phyloP scores from a whole-genome alignment of 1,284 basidiomycete genomes.

The Coriolopsis trogii region DNA sequence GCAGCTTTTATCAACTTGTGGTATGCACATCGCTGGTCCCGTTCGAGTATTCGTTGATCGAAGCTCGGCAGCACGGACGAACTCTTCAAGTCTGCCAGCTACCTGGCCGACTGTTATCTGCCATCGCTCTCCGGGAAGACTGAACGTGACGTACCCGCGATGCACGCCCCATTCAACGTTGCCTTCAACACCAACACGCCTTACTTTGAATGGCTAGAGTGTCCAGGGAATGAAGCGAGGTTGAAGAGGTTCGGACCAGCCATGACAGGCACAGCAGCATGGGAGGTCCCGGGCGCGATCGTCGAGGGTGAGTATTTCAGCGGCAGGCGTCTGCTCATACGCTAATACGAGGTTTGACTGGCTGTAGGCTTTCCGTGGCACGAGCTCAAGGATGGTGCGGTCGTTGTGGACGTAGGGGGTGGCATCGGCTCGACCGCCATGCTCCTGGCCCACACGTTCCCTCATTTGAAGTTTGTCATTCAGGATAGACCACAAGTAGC shows the following conservation, averaged over 20 bases:
- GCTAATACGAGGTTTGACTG: background rate
- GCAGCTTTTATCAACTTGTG: conserved; percentile 69
- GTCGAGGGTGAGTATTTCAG: conserved; percentile 40
- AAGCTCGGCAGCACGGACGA: conserved; percentile 61
- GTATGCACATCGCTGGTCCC: conserved; percentile 39
- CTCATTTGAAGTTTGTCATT: conserved; percentile 61
- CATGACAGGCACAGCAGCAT: conserved; percentile 67
- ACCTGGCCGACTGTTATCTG: conserved; percentile 62
- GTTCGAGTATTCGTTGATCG: background rate
- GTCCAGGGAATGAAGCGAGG: conserved; percentile 38
- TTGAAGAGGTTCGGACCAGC: conserved; percentile 69
- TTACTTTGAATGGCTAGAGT: conserved; percentile 44
- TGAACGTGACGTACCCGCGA: conserved; percentile 14
- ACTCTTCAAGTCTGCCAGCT: conserved; percentile 69
- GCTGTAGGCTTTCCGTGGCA: conserved; percentile 65
- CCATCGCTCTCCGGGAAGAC: conserved; percentile 8
- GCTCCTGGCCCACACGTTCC: conserved; percentile 60
- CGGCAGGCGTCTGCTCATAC: background rate
- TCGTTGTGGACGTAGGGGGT: conserved; percentile 72
- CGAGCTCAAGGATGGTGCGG: conserved; percentile 52
- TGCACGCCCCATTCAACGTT: conserved; percentile 39
- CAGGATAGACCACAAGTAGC: conserved; percentile 70
- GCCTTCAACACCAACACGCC: conserved; percentile 37
- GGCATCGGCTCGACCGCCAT: conserved; percentile 76
- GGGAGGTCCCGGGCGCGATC: conserved; percentile 51